Evolutionary conservation across 2,329 filamentous ascomycete species (phyloP).

Genomic region (Exophiala oligosperma): DNA sequence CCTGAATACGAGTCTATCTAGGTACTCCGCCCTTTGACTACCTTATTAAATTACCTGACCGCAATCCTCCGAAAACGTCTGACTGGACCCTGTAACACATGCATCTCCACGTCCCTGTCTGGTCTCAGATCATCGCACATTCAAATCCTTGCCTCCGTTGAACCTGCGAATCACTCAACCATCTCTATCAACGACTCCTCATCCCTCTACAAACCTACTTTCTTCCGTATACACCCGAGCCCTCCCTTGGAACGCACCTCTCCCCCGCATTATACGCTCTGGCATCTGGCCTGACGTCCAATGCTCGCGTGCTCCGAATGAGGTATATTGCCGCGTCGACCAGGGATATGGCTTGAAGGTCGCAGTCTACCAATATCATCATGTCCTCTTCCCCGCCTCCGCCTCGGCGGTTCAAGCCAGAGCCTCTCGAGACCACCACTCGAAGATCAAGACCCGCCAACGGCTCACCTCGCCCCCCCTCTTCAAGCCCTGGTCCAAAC

Average conservation of each 20-base stretch:
- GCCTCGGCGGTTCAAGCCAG: constrained; percentile 29
- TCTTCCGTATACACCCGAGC: constrained; percentile 23
- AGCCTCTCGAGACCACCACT: constrained; percentile 30
- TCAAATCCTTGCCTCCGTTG: background rate
- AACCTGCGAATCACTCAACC: constrained; percentile 1
- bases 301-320: constrained; percentile 22
- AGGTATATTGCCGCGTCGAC: constrained; percentile 6
- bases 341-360: constrained; percentile 12
- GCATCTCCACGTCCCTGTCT: background rate
- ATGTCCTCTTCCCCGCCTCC: constrained; percentile 22
- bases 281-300: background rate
- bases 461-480: constrained; percentile 10
- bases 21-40: too few species aligned
- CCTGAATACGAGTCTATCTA: too few species aligned
- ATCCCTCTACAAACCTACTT: background rate
- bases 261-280: constrained; percentile 17
- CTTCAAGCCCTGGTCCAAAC: constrained; percentile 9
- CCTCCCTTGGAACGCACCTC: constrained; percentile 8
- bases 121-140: background rate
- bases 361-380: background rate
- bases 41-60: too few species aligned
- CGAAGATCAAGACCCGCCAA: constrained; percentile 16
- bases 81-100: background rate
- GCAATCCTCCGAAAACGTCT: too few species aligned
- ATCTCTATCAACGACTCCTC: constrained; percentile 3